These are phyloP conservation scores for Arthroderma sp. DNA, from an alignment of 2,329 filamentous ascomycete species.

Conservation along the genomic window DNA sequence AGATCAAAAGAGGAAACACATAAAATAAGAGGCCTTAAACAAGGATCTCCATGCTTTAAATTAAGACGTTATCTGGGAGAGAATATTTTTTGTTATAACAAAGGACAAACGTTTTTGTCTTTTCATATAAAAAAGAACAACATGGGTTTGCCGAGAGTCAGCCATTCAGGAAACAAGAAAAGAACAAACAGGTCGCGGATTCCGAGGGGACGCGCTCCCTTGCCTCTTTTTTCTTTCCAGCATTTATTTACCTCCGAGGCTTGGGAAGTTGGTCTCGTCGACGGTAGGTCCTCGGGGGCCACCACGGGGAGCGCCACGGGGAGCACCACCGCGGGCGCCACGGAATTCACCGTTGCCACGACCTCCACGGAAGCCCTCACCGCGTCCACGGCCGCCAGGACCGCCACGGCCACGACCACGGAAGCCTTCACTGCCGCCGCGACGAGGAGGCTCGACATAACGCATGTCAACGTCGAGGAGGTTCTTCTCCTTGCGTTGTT, in stretches of 20 bases:
- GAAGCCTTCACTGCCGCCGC: conserved; percentile 26
- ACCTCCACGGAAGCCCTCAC: conserved; percentile 33
- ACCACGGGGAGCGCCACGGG: conserved; percentile 15
- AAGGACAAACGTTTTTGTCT: too few relatives aligned
- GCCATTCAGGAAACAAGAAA: not conserved
- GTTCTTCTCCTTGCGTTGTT: conserved; percentile 86
- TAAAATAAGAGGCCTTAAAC: too few relatives aligned
- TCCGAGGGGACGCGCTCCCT: not conserved
- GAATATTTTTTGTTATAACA: too few relatives aligned
- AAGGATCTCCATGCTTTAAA: too few relatives aligned
- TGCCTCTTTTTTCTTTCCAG: not conserved
- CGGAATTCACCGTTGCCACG: conserved; percentile 34
- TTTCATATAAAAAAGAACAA: too few relatives aligned
- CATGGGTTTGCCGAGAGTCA: not conserved
- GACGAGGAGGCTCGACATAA: conserved; percentile 55
- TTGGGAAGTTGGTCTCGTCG: conserved; percentile 36
- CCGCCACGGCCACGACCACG: conserved; percentile 17
- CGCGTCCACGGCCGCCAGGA: conserved; percentile 23
- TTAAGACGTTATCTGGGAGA: too few relatives aligned
- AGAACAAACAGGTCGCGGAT: not conserved
- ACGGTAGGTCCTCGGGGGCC: conserved; percentile 22
- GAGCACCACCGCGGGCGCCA: conserved; percentile 23
- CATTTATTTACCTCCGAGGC: conserved; percentile 28
- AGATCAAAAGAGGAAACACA: too few relatives aligned
- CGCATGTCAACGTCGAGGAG: conserved; percentile 78